These are phyloP conservation scores for Prosopis cineraria DNA, from an alignment of 306 rosid species.

Conservation along the genomic window DNA sequence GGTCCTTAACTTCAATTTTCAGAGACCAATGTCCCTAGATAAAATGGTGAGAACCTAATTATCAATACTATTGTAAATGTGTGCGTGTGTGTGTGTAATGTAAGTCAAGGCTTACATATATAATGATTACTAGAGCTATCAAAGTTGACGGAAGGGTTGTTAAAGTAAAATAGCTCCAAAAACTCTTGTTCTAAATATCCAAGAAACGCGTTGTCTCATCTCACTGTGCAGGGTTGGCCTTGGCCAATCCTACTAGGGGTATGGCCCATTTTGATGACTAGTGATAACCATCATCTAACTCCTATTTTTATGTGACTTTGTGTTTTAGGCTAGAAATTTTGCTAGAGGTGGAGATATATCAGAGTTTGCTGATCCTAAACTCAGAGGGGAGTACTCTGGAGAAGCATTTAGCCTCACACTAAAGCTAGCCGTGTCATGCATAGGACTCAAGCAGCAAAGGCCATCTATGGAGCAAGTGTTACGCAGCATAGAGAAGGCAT, in stretches of 20 bases:
- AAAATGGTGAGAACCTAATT: conserved; percentile 48
- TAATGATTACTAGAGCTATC: too few relatives aligned
- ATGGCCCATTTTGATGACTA: not conserved
- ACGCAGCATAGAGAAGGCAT: conserved; percentile 48
- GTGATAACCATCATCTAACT: not conserved
- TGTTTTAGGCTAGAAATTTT: conserved; percentile 50
- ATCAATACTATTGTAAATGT: not conserved
- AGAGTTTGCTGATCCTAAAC: conserved; percentile 61
- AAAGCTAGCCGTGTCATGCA: conserved; percentile 59
- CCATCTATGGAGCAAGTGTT: conserved; percentile 60
- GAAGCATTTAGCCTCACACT: conserved; percentile 58
- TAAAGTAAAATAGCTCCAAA: not conserved
- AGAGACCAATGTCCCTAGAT: conserved; percentile 51
- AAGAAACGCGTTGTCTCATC: too few relatives aligned
- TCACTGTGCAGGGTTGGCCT: too few relatives aligned
- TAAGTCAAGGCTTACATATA: too few relatives aligned
- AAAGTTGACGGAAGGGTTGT: too few relatives aligned
- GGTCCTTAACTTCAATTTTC: conserved; percentile 47
- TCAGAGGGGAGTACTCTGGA: conserved; percentile 48
- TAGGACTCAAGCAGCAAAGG: conserved; percentile 53
- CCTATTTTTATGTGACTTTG: conserved; percentile 14
- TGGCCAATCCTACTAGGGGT: too few relatives aligned
- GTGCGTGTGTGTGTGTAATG: too few relatives aligned
- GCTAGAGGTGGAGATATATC: conserved; percentile 44
- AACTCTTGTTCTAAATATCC: too few relatives aligned